Percentiles rank a stretch among this genome's conserved stretches.
Evolutionary conservation across 1,139 yeast species (phyloP).

Genomic region (Wickerhamomyces sp.): DNA sequence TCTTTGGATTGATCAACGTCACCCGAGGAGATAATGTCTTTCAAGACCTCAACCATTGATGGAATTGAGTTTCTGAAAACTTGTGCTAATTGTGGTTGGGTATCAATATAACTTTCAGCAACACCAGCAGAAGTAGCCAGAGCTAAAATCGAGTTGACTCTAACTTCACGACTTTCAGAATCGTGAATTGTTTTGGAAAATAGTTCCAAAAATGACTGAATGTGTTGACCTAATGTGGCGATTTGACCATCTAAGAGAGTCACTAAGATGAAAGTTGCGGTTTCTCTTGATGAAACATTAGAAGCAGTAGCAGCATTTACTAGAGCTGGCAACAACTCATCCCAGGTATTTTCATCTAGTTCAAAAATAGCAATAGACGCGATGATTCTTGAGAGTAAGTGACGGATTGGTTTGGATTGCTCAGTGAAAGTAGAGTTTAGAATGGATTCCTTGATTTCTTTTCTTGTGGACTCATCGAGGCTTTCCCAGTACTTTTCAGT

Average conservation of each 20-base stretch:
- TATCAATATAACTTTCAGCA: constrained; percentile 47
- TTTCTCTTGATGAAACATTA: constrained; percentile 67
- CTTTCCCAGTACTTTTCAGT: constrained; percentile 68
- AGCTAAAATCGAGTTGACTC: constrained; percentile 80
- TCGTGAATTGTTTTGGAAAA: constrained; percentile 69
- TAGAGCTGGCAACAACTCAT: constrained; percentile 67
- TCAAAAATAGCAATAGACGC: constrained; percentile 82
- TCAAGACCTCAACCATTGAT: constrained; percentile 74
- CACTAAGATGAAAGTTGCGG: constrained; percentile 75
- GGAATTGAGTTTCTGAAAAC: constrained; percentile 72
- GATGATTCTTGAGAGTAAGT: constrained; percentile 84
- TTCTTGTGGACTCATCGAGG: constrained; percentile 49
- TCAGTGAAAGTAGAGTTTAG: constrained; percentile 67
- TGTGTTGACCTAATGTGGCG: constrained; percentile 57
- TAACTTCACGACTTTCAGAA: constrained; percentile 61
- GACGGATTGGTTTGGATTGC: constrained; percentile 68
- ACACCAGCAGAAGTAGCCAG: constrained; percentile 72
- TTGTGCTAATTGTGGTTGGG: constrained; percentile 40
- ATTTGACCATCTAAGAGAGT: constrained; percentile 75
- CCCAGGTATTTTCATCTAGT: constrained; percentile 66
- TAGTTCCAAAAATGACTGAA: constrained; percentile 64
- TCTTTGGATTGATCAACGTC: constrained; percentile 72
- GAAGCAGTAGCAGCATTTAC: constrained; percentile 60
- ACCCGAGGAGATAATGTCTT: constrained; percentile 64
- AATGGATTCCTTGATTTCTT: constrained; percentile 61